Evolutionary conservation across 768 basidiomycete species (phyloP).

Genomic region (Mycena capillaripes): DNA sequence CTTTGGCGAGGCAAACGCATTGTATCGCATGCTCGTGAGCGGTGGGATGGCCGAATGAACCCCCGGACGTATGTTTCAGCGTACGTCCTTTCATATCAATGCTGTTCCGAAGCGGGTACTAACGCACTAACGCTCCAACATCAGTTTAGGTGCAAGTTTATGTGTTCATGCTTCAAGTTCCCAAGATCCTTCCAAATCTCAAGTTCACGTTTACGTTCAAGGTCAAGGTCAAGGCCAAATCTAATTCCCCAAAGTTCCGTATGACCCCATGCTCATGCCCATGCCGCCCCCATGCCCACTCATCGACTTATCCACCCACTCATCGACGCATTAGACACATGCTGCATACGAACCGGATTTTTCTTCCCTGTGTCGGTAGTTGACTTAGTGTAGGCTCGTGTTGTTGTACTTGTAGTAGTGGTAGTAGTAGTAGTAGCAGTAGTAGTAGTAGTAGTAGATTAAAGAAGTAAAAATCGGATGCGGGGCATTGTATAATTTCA

Average conservation of each 20-base stretch:
- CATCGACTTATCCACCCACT: not conserved
- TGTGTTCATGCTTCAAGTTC: not conserved
- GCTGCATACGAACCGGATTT: constrained; percentile 6
- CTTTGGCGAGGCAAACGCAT: constrained; percentile 81
- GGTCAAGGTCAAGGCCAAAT: not conserved
- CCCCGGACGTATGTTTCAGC: not conserved
- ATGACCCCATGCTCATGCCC: constrained; percentile 18
- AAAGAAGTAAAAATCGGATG: not conserved
- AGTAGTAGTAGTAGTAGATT: constrained; percentile 3
- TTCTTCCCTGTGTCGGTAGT: not conserved
- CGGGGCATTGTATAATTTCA: not conserved
- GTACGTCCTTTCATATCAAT: not conserved
- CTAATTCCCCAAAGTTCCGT: not conserved
- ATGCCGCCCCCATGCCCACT: not conserved
- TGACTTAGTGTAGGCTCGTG: not conserved
- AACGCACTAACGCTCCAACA: not conserved
- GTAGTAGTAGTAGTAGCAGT: too few relatives aligned
- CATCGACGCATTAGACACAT: not conserved
- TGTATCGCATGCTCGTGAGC: constrained; percentile 75
- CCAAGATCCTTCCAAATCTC: not conserved
- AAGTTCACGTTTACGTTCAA: not conserved
- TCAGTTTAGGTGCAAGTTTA: not conserved
- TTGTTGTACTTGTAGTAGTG: constrained; percentile 6
- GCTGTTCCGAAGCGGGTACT: too few relatives aligned
- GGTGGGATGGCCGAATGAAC: constrained; percentile 32